Base-by-base conservation (phyloP, 2,329 filamentous ascomycete species). In the Pseudogymnoascus sp. region DNA sequence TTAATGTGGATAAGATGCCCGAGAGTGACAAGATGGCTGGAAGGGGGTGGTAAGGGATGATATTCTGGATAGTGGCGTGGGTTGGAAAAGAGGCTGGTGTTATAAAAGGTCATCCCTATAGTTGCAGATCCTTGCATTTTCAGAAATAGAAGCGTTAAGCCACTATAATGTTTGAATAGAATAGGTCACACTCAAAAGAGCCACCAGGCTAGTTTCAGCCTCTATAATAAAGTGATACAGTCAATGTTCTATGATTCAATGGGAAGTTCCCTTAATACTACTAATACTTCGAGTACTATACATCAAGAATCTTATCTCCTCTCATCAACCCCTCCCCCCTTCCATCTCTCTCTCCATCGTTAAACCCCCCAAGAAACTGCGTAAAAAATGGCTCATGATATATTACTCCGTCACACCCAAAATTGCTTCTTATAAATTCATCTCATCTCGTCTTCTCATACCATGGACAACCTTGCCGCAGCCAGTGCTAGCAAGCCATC, bases 11-110 rank as follows among this genome's bases (percentile, higher is more conserved):
- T 65, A 84, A 81, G 69, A 88, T 97, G 88, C 81, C 81, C 65
- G 84, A 90, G 61, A 82, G 82, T 64, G 88, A 96, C 76, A 96
- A 90, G 83, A 79, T 97, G 76, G 89, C 92, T 31, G 87, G 85
- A 65, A 81, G 93, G 64, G 93, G 93, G 8, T 96, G 91, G 91
- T 97, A 84, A 74, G 92, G 96, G 26, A 29, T 29, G 26, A 2
- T 29, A 29, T 29, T 4, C 6, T 35, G 12, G 19, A 14, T 45
- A 21, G 21, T 6, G 11, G 11, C 12, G 41, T 45, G 41, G 41
- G 11, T 45, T 45, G 41, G 41, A 45, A 21, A 45, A 11, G 21
- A 23, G 41, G 12, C 21, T 7, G 41, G 41, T 45, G 41, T 45
- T 45, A 38, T 12, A 45, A 45, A 45, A 45, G 21, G 41, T 45